phyloP scores from a whole-genome alignment of 345 rosid species.

The Toxicodendron radicans region DNA sequence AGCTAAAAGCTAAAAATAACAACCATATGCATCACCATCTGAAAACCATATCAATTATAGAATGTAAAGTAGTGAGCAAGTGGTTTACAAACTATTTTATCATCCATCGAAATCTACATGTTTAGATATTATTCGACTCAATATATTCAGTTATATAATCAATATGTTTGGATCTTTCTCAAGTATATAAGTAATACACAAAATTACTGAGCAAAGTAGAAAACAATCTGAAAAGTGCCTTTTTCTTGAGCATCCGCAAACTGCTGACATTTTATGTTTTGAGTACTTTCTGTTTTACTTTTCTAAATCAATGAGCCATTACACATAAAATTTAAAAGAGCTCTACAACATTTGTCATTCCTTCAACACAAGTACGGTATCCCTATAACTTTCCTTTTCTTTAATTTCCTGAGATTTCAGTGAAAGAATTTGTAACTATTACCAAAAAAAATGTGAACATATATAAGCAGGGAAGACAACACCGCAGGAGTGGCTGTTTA shows the following conservation, averaged over 20 bases:
- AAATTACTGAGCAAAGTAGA: neutral
- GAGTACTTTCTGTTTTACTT: neutral
- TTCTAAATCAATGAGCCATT: conserved; percentile 8
- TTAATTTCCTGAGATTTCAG: conserved; percentile 37
- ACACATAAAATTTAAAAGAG: conserved; percentile 16
- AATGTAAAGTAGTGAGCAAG: too few species aligned
- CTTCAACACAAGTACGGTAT: conserved; percentile 14
- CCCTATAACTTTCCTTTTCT: conserved; percentile 28
- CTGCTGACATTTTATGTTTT: neutral
- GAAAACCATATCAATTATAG: too few species aligned
- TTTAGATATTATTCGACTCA: too few species aligned
- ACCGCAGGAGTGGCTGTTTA: conserved; percentile 8
- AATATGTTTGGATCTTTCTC: neutral
- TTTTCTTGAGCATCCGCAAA: neutral
- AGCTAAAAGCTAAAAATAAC: neutral
- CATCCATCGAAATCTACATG: too few species aligned
- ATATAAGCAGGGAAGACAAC: conserved; percentile 15
- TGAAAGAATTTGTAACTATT: conserved; percentile 52
- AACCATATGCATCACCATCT: too few species aligned
- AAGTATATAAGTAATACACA: neutral
- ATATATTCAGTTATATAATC: neutral
- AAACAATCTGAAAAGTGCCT: neutral
- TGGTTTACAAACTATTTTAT: too few species aligned
- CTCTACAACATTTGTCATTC: conserved; percentile 17
- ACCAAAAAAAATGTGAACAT: conserved; percentile 30